These are phyloP conservation scores for Gossypium schwendimanii DNA, from an alignment of 441 rosid genomes.

Conservation along the genomic window DNA sequence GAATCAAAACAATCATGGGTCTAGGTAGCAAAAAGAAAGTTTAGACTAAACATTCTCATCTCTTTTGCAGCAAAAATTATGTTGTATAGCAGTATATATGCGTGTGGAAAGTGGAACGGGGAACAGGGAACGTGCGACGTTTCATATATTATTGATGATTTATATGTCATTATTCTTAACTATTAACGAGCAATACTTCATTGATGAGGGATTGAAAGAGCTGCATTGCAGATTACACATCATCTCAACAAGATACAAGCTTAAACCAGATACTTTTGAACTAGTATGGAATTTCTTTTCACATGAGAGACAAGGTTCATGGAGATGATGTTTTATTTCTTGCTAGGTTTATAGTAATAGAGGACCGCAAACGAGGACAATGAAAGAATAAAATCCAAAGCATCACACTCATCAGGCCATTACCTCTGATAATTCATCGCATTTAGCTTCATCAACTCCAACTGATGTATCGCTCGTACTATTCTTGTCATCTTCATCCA, in stretches of 20 bases:
- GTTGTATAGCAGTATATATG: not conserved
- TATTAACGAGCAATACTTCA: slow-evolving; percentile 4
- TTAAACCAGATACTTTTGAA: slow-evolving; percentile 8
- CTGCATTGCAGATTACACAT: not conserved
- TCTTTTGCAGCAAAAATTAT: not conserved
- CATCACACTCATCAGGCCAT: slow-evolving; percentile 43
- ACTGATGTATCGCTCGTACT: slow-evolving; percentile 18
- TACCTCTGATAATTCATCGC: slow-evolving; percentile 48
- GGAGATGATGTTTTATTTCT: slow-evolving; percentile 16
- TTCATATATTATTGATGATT: not conserved
- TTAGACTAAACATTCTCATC: not conserved
- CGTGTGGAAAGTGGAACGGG: not conserved
- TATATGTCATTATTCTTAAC: not conserved
- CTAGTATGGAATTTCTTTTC: not conserved
- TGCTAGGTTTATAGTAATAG: slow-evolving; percentile 1
- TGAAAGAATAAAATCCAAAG: slow-evolving; percentile 15
- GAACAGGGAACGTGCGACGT: not conserved
- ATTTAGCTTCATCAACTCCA: slow-evolving; percentile 28
- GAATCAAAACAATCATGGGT: not conserved
- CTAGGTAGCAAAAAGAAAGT: not conserved
- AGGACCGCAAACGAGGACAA: not conserved
- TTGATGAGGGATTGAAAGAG: slow-evolving; percentile 4
- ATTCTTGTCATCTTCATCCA: slow-evolving; percentile 17
- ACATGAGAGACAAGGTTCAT: slow-evolving; percentile 3
- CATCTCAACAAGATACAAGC: slow-evolving; percentile 19